phyloP scores from a whole-genome alignment of 2,329 filamentous ascomycete genomes.

The Lithohypha guttulata region DNA sequence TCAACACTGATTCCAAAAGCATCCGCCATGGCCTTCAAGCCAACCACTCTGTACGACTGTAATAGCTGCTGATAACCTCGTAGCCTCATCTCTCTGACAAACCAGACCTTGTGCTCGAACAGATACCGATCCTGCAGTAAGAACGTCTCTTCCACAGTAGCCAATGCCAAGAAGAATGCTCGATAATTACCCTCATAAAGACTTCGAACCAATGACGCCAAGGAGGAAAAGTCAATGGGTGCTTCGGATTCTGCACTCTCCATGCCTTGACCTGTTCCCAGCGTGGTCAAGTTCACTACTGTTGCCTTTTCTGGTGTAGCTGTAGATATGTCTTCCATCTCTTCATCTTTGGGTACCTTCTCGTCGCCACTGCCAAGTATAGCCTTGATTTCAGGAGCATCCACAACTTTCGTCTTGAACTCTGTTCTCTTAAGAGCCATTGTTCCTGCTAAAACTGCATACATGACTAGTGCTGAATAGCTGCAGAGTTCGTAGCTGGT shows the following conservation, averaged over 20 bases:
- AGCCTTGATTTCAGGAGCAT: constrained; percentile 95
- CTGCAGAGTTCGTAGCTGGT: constrained; percentile 98
- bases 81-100: constrained; percentile 94
- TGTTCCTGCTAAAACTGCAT: constrained; percentile 87
- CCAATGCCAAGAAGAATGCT: constrained; percentile 82
- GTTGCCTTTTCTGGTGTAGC: constrained; percentile 46
- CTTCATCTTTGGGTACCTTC: constrained; percentile 71
- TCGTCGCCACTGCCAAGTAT: constrained; percentile 86
- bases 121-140: constrained; percentile 89
- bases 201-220: constrained; percentile 79
- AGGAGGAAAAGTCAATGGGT: constrained; percentile 76
- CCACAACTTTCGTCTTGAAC: constrained; percentile 98
- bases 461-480: constrained; percentile 88
- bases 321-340: constrained; percentile 53
- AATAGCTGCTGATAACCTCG: constrained; percentile 93
- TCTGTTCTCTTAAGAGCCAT: constrained; percentile 92
- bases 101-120: constrained; percentile 93
- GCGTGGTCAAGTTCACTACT: constrained; percentile 76
- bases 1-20: constrained; percentile 96
- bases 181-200: constrained; percentile 92
- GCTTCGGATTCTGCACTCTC: constrained; percentile 63
- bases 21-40: constrained; percentile 91
- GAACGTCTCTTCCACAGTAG: constrained; percentile 85
- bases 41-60: constrained; percentile 93
- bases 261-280: constrained; percentile 54